Conservation (phyloP, 2,329 filamentous ascomycete species). For the Penicillium olsonii region DNA sequence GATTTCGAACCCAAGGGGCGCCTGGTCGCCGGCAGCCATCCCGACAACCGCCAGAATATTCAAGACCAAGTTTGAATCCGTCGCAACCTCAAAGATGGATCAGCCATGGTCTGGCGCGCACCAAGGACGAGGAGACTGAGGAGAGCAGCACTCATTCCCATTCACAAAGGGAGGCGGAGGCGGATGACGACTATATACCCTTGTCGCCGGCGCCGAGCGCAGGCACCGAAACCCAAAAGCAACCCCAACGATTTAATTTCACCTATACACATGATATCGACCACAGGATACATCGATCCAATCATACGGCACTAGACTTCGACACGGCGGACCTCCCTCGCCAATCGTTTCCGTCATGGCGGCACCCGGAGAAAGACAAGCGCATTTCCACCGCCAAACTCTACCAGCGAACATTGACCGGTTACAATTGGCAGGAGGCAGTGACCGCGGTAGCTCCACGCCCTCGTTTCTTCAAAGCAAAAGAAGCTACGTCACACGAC, state of each 20-base stretch:
- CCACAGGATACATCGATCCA: constrained; percentile 3
- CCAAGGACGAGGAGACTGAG: constrained; percentile 22
- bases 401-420: constrained; percentile 25
- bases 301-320: background rate
- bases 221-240: constrained; percentile 8
- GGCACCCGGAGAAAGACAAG: constrained; percentile 19
- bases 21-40: constrained; percentile 16
- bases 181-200: constrained; percentile 8
- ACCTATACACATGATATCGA: constrained; percentile 9
- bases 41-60: constrained; percentile 20
- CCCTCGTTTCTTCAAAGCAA: constrained; percentile 38
- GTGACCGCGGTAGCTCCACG: constrained; percentile 40
- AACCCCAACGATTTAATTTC: constrained; percentile 8
- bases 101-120: constrained; percentile 26
- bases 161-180: constrained; percentile 3
- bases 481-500: constrained; percentile 26
- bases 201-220: constrained; percentile 9
- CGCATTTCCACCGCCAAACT: constrained; percentile 25
- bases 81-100: constrained; percentile 31
- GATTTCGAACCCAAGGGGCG: constrained; percentile 20
- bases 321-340: background rate
- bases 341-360: constrained; percentile 15
- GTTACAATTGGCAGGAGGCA: constrained; percentile 27
- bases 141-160: constrained; percentile 9
- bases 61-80: constrained; percentile 19